phyloP scores from a whole-genome alignment of 1,284 basidiomycete species.

The Agroathelia rolfsii region DNA sequence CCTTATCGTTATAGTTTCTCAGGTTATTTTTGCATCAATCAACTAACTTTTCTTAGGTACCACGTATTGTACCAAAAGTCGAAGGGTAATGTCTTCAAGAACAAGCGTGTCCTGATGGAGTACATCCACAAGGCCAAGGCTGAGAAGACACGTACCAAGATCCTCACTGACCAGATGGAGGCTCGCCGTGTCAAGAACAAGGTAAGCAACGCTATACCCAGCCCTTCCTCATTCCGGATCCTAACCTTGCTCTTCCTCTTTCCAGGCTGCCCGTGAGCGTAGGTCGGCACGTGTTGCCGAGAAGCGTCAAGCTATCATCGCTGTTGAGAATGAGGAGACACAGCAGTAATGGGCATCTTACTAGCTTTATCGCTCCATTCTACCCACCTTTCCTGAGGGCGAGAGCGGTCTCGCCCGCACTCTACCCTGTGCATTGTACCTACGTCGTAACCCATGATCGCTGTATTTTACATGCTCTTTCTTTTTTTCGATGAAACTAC shows the following conservation, averaged over 20 bases:
- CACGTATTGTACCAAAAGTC: slow-evolving; percentile 99
- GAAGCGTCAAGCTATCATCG: slow-evolving; percentile 88
- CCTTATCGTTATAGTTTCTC: slow-evolving; percentile 5
- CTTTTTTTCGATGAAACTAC: too few relatives aligned
- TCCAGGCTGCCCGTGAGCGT: slow-evolving; percentile 88
- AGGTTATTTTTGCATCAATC: slow-evolving; percentile 12
- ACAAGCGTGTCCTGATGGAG: slow-evolving; percentile 99
- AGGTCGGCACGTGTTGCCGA: slow-evolving; percentile 85
- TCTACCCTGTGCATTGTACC: too few relatives aligned
- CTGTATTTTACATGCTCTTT: too few relatives aligned
- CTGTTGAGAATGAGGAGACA: slow-evolving; percentile 71
- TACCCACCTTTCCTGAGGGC: too few relatives aligned
- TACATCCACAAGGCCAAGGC: slow-evolving; percentile 99
- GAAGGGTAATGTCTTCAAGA: slow-evolving; percentile 99
- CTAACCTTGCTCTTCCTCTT: slow-evolving; percentile 8
- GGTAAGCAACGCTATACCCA: slow-evolving; percentile 32
- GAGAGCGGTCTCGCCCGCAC: too few relatives aligned
- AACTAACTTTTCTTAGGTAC: slow-evolving; percentile 64
- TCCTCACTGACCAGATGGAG: slow-evolving; percentile 98
- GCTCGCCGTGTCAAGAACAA: slow-evolving; percentile 90
- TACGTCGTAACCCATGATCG: too few relatives aligned
- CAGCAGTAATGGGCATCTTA: slow-evolving; percentile 36
- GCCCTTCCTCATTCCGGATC: slow-evolving; percentile 2
- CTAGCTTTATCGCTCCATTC: too few relatives aligned
- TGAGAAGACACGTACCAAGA: slow-evolving; percentile 97